Evolutionary conservation across 2,329 filamentous ascomycete genomes (phyloP), one percentile per base, ranked within the genome.

Genomic region (Metarhizium album): DNA sequence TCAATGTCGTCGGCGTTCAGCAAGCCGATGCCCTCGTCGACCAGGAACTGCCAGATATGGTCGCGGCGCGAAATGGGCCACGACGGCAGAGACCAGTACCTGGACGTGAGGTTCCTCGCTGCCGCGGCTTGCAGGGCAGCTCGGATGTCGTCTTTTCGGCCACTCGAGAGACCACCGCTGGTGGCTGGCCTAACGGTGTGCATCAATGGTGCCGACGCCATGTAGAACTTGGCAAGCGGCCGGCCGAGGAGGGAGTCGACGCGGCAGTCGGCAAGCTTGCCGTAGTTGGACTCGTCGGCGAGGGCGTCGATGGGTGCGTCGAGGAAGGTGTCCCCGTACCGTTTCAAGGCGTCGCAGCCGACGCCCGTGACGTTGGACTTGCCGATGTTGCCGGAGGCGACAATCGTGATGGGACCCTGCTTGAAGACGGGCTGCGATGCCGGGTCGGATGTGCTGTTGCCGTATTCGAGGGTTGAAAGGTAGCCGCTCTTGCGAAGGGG

Each of bases 1-100:
- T 69, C 67, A 37, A 84, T 63, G 56, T 84, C 79, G 64, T 84
- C 81, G 2, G 79, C 78, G 60, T 83, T 84, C 38, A 84, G 55
- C 50, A 83, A 62, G 57, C 81, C 79, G 8, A 79, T 74, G 0
- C 76, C 79, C 54, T 80, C 75, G 13, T 68, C 63, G 3, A 76
- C 60, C 35, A 84, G 59, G 1, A 73, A 67, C 51, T 72, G 68
- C 82, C 81, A 84, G 14, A 84, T 65, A 42, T 72, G 68, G 57
- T 83, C 78, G 46, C 80, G 69, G 37, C 74, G 59, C 9, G 70
- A 70, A 11, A 78, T 60, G 1, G 81, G 80, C 80, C 80, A 83
- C n/a, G 62, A 62, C 0, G 81, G 81, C 3, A 75, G 63, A 38
- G 76, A 74, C 81, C 81, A 84, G 57, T 82, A 83, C 46, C 81